Conservation (phyloP, 768 basidiomycete genomes). For the Chalciporus chontae region DNA sequence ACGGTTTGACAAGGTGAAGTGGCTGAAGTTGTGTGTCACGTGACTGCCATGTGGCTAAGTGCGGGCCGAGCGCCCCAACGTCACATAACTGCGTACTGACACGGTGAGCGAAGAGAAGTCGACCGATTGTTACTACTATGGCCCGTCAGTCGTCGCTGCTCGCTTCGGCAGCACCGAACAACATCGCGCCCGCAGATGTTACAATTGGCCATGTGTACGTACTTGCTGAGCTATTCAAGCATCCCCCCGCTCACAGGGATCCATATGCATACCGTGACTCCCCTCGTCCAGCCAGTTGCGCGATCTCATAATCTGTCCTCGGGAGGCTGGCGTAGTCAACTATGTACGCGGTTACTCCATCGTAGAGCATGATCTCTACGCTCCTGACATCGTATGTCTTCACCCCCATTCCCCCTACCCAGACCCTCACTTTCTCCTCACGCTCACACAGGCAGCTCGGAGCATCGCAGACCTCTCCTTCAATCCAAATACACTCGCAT, state of each 20-base stretch:
- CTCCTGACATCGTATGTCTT: slow-evolving; percentile 43
- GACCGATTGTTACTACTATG: slow-evolving; percentile 37
- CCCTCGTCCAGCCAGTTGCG: slow-evolving; percentile 58
- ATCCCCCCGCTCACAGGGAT: neutral
- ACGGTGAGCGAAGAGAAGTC: neutral
- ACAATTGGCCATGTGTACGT: slow-evolving; percentile 64
- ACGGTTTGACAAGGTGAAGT: neutral
- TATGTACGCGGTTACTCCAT: slow-evolving; percentile 54
- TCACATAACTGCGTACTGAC: no score
- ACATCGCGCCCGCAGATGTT: slow-evolving; percentile 41
- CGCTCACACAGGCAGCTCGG: slow-evolving; percentile 39
- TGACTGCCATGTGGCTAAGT: slow-evolving; percentile 18
- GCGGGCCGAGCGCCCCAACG: no score
- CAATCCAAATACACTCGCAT: slow-evolving; percentile 60
- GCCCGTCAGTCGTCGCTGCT: slow-evolving; percentile 45
- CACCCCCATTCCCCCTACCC: slow-evolving; percentile 10
- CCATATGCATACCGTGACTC: slow-evolving; percentile 9
- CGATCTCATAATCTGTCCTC: slow-evolving; percentile 74
- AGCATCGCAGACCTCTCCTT: slow-evolving; percentile 54
- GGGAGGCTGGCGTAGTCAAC: slow-evolving; percentile 59
- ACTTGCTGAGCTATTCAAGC: slow-evolving; percentile 4
- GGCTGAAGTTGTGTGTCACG: slow-evolving; percentile 9
- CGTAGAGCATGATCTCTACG: slow-evolving; percentile 56
- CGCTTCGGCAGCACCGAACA: slow-evolving; percentile 40
- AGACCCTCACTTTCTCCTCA: slow-evolving; percentile 9